Evolutionary conservation across 352 stramenopile species (phyloP).

Genomic region (Pythium inflatum): DNA sequence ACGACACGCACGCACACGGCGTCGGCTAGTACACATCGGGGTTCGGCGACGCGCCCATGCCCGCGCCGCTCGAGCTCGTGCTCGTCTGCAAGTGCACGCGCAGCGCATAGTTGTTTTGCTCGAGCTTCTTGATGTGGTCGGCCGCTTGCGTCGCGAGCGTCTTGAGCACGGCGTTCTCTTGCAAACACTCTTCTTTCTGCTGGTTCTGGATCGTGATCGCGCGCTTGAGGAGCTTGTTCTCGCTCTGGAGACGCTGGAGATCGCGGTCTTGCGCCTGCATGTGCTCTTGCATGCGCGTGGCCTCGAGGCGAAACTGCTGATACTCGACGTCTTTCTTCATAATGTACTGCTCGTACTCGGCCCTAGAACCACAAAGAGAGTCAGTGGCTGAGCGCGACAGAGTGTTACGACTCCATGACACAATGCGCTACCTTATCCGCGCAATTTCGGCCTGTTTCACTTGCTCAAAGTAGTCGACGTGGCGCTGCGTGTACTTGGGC

Average conservation of each 20-base stretch:
- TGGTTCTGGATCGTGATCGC: conserved; percentile 87
- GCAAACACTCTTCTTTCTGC: conserved; percentile 81
- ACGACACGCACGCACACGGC: conserved; percentile 2
- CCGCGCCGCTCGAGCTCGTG: conserved; percentile 40
- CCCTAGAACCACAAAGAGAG: conserved; percentile 21
- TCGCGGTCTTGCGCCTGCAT: conserved; percentile 54
- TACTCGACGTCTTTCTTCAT: conserved; percentile 82
- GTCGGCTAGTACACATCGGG: conserved; percentile 70
- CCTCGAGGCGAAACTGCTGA: conserved; percentile 62
- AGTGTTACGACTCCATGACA: no score
- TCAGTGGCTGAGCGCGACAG: no score
- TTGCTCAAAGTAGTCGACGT: conserved; percentile 89
- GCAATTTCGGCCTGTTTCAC: conserved; percentile 80
- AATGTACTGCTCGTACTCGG: conserved; percentile 85
- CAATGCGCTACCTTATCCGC: conserved; percentile 55
- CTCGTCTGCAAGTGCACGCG: conserved; percentile 85
- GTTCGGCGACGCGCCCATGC: conserved; percentile 38
- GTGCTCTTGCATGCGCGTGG: conserved; percentile 49
- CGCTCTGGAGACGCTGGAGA: conserved; percentile 61
- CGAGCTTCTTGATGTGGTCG: conserved; percentile 85
- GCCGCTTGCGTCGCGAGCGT: conserved; percentile 73
- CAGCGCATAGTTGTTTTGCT: conserved; percentile 89
- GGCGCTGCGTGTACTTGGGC: conserved; percentile 85
- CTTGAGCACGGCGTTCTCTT: conserved; percentile 79
- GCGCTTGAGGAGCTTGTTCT: conserved; percentile 86